Evolutionary conservation across 202 grass and related monocot genomes (phyloP), one percentile per base, ranked within the genome.

Genomic region (Alloteropsis angusta): DNA sequence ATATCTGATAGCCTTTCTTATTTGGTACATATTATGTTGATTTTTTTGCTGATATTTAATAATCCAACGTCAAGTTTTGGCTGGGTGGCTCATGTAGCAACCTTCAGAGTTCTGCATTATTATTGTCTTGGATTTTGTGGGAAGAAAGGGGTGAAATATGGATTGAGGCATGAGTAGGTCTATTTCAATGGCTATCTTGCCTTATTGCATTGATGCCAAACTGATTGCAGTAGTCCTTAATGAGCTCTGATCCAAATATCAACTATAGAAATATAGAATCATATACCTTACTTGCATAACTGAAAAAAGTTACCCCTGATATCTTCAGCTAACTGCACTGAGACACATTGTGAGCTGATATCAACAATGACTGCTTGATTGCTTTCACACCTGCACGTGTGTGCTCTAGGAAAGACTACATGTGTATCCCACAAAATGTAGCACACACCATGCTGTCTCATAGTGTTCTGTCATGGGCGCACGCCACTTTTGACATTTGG

Each of bases 1-100:
- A 63, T 21, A 75, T 39, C 54, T 19, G 18, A 22, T 63, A 75
- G 13, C 6, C 13, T 78, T 72, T 73, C 22, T 47, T 65, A 42
- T 18, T 60, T 72, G 62, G 38, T 30, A 23, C 36, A 71, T 77
- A 68, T 77, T 74, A 30, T 85, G 58, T 17, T 82, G 41, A 16
- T 86, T 59, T 78, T 73, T 68, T 38, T 60, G 41, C n/a, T 14
- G 6, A 65, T 76, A 19, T 47, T 65, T 55, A 12, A 54, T n/a
- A 1, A 74, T 2, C 19, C 26, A 39, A 48, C n/a, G n/a, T 2
- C 43, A 84, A 77, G 49, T 58, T 44, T 68, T n/a, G 39, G 50
- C 9, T 83, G 38, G 37, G 11, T 64, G 13, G 37, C 37, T 45
- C 48, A 68, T 84, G 9, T 84, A 68, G 39, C 28, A 56, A 7